Evolutionary conservation across 208 protist species (phyloP).

Genomic region (Acanthamoeba castellanii): DNA sequence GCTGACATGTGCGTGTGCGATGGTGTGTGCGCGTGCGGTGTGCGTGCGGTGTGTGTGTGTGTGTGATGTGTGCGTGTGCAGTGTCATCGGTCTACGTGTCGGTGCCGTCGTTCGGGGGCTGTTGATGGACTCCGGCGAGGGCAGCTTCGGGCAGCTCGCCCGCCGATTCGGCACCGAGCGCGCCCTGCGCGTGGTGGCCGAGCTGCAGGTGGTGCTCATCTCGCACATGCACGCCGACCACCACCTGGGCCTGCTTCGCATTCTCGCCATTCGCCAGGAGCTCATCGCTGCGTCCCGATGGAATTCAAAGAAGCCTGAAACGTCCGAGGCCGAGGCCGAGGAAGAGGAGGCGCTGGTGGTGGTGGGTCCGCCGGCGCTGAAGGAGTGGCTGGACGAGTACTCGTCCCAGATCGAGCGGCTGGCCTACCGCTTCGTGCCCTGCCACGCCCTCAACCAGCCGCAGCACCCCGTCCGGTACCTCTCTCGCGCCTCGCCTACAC

Average conservation of each 20-base stretch:
- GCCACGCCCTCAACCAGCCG: constrained; percentile 14
- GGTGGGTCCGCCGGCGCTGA: constrained; percentile 64
- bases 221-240: constrained; percentile 91
- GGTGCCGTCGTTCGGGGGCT: background rate
- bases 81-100: constrained; percentile 9
- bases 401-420: background rate
- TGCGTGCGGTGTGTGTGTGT: no score
- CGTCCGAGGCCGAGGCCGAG: background rate
- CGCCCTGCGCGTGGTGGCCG: constrained; percentile 17
- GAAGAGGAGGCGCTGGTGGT: constrained; percentile 45
- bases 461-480: background rate
- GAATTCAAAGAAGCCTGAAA: no score
- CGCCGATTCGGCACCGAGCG: constrained; percentile 79
- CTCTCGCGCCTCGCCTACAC: background rate
- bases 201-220: constrained; percentile 83
- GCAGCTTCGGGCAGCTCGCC: constrained; percentile 85
- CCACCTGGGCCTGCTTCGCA: constrained; percentile 83
- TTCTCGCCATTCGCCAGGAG: constrained; percentile 57
- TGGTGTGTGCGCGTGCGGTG: no score
- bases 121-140: constrained; percentile 88
- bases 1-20: no score
- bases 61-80: no score
- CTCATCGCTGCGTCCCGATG: background rate
- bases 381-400: constrained; percentile 74
- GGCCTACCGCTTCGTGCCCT: constrained; percentile 13